phyloP scores from a whole-genome alignment of 495 filamentous ascomycete species.

The Trichoderma asperelloides region DNA sequence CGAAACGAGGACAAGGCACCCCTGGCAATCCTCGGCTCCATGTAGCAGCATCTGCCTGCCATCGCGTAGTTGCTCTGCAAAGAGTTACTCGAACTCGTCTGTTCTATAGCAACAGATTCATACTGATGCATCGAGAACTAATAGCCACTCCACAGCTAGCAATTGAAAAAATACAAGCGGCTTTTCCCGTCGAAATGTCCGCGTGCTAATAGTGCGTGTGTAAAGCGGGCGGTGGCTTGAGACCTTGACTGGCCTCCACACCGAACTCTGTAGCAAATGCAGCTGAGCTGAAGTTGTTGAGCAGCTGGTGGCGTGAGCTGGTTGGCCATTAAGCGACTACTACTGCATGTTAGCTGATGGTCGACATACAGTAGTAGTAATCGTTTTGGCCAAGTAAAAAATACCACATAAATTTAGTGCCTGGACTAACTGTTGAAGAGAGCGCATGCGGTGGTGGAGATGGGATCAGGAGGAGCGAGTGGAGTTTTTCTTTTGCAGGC shows the following conservation, averaged over 20 bases:
- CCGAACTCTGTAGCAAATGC: too few species aligned
- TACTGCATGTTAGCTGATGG: too few species aligned
- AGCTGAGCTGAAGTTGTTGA: too few species aligned
- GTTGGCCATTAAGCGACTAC: too few species aligned
- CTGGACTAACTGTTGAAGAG: background rate
- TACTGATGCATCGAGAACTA: background rate
- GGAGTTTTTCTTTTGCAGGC: background rate
- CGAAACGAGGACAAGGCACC: background rate
- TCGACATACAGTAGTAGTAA: too few species aligned
- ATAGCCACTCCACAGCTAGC: background rate
- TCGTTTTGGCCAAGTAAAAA: too few species aligned
- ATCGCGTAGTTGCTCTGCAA: background rate
- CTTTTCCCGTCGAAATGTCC: background rate
- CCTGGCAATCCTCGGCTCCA: background rate
- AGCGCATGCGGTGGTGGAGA: background rate
- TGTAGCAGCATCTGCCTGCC: background rate
- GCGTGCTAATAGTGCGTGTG: background rate
- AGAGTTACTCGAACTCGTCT: background rate
- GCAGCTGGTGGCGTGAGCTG: too few species aligned
- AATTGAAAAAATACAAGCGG: background rate
- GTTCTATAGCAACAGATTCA: background rate
- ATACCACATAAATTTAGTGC: too few species aligned
- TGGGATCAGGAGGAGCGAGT: background rate
- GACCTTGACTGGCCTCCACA: background rate
- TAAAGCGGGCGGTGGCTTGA: slow-evolving; percentile 7